A percentile compares a stretch with the other conserved stretches of the same genome.
phyloP scores from a whole-genome alignment of 306 rosid genomes.

The Betula pendula region DNA sequence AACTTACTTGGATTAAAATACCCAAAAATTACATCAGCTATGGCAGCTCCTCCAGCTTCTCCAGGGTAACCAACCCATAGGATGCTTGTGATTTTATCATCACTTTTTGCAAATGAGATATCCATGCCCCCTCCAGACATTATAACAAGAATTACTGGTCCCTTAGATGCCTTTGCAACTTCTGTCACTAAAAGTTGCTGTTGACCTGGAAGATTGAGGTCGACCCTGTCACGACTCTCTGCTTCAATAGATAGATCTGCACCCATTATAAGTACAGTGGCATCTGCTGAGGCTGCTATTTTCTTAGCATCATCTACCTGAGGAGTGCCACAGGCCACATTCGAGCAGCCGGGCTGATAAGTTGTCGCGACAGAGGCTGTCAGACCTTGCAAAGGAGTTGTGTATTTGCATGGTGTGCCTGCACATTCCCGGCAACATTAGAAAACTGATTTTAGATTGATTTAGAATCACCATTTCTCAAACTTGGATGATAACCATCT shows the following conservation, averaged over 20 bases:
- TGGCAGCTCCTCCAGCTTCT: slow-evolving; percentile 98
- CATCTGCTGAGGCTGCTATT: slow-evolving; percentile 85
- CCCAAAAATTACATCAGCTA: slow-evolving; percentile 91
- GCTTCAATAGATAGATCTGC: slow-evolving; percentile 78
- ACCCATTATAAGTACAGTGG: slow-evolving; percentile 80
- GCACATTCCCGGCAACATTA: slow-evolving; percentile 27
- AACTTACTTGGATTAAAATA: slow-evolving; percentile 78
- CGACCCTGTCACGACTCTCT: slow-evolving; percentile 77
- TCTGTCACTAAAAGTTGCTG: slow-evolving; percentile 66
- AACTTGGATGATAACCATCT: slow-evolving; percentile 10
- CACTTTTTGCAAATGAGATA: slow-evolving; percentile 71
- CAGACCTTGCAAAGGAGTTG: slow-evolving; percentile 84
- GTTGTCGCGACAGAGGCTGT: slow-evolving; percentile 63
- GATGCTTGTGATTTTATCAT: slow-evolving; percentile 78
- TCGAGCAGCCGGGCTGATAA: slow-evolving; percentile 67
- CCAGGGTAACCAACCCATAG: slow-evolving; percentile 99
- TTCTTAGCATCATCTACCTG: slow-evolving; percentile 62
- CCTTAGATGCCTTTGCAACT: slow-evolving; percentile 80
- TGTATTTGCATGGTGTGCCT: slow-evolving; percentile 87
- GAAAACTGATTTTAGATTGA: neutral
- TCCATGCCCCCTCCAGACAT: slow-evolving; percentile 99
- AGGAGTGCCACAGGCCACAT: slow-evolving; percentile 70
- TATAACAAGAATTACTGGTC: slow-evolving; percentile 86
- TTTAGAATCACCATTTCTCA: neutral
- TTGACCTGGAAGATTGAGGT: slow-evolving; percentile 84